Conservation (phyloP, 371 early-diverging fungal species). For the Rhizopus stolonifer region DNA sequence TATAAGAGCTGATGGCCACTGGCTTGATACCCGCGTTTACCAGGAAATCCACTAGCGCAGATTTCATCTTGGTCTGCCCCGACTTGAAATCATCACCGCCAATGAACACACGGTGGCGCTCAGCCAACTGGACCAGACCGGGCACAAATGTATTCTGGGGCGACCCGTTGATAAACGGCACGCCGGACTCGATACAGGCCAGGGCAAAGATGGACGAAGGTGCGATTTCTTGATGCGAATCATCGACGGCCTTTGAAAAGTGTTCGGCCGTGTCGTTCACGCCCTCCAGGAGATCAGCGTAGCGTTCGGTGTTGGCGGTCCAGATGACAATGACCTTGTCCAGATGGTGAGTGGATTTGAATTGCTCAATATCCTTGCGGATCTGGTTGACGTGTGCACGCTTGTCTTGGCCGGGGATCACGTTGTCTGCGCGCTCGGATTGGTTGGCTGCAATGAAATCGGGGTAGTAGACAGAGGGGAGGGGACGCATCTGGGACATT, state of each 20-base stretch:
- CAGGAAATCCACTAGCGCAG: conserved; percentile 95
- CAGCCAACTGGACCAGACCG: conserved; percentile 87
- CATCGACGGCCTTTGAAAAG: conserved; percentile 77
- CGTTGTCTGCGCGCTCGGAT: conserved; percentile 91
- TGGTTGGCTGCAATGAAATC: conserved; percentile 97
- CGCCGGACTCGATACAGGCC: conserved; percentile 91
- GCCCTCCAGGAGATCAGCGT: conserved; percentile 74
- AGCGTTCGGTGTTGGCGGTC: conserved; percentile 99
- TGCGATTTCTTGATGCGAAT: conserved; percentile 84
- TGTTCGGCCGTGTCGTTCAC: conserved; percentile 95
- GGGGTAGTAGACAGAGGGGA: conserved; percentile 96
- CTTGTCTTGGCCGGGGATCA: conserved; percentile 80
- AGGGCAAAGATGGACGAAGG: conserved; percentile 97
- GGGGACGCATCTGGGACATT: conserved; percentile 76
- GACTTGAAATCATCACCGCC: conserved; percentile 99
- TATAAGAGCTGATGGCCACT: conserved; percentile 93
- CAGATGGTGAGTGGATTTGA: conserved; percentile 81
- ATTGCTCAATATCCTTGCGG: conserved; percentile 90
- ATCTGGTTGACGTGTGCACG: conserved; percentile 87
- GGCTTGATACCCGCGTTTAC: conserved; percentile 98
- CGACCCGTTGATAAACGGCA: conserved; percentile 96
- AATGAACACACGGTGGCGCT: conserved; percentile 83
- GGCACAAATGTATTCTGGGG: conserved; percentile 99
- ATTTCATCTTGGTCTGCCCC: conserved; percentile 98
- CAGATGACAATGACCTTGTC: conserved; percentile 96